phyloP scores from a whole-genome alignment of 352 stramenopile genomes.

The Lagenidium sp. region DNA sequence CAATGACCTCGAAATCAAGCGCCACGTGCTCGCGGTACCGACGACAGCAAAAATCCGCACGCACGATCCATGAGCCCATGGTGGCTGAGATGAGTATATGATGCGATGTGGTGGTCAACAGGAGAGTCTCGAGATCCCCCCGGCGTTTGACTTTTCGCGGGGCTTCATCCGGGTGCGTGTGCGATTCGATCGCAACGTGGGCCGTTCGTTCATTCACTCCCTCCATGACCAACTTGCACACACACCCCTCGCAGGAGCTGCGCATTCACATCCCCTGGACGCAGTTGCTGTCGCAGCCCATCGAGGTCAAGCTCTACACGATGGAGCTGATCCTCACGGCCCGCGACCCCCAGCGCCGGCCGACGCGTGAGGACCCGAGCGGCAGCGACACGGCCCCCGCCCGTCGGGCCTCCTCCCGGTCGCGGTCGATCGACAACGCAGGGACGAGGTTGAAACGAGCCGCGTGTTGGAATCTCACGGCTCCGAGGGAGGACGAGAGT shows the following conservation, averaged over 20 bases:
- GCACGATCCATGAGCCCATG: background rate
- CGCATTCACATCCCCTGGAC: constrained; percentile 87
- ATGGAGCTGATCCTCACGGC: constrained; percentile 82
- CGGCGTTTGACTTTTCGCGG: constrained; percentile 81
- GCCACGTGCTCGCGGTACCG: constrained; percentile 55
- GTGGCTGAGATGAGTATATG: background rate
- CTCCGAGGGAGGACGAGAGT: too few relatives aligned
- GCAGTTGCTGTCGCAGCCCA: constrained; percentile 78
- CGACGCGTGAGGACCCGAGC: constrained; percentile 5
- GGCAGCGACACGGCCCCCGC: constrained; percentile 3
- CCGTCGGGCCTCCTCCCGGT: constrained; percentile 10
- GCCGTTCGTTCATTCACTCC: too few relatives aligned
- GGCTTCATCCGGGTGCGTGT: constrained; percentile 68
- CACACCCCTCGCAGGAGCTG: constrained; percentile 34
- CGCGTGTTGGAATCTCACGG: too few relatives aligned
- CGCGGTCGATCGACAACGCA: constrained; percentile 8
- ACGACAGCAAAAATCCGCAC: too few relatives aligned
- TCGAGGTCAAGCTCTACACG: constrained; percentile 85
- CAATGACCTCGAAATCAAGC: constrained; percentile 86
- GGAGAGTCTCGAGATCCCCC: constrained; percentile 79
- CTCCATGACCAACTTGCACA: too few relatives aligned
- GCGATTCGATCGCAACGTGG: background rate
- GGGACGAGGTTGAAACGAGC: too few relatives aligned
- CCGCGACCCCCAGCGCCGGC: too few relatives aligned
- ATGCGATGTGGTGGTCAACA: constrained; percentile 9